phyloP scores from a whole-genome alignment of 2,329 filamentous ascomycete genomes.

The Diaporthe longicolla region DNA sequence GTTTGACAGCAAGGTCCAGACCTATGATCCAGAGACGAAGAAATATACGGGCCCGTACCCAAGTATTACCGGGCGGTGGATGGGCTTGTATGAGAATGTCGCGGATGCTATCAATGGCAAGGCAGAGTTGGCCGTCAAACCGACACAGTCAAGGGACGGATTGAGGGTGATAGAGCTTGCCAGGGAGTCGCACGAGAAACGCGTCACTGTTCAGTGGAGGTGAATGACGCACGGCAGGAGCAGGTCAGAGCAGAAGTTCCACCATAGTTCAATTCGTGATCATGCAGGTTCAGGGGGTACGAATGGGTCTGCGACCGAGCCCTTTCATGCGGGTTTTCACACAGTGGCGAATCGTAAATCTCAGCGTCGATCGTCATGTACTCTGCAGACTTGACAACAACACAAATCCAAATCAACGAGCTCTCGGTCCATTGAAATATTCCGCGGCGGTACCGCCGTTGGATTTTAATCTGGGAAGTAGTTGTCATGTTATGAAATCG shows the following conservation, averaged over 20 bases:
- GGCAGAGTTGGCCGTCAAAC: constrained; percentile 55
- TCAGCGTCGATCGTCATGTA: too few species aligned
- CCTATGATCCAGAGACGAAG: constrained; percentile 49
- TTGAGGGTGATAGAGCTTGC: constrained; percentile 59
- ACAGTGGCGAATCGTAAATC: too few species aligned
- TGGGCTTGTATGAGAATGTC: constrained; percentile 58
- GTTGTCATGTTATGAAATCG: too few species aligned
- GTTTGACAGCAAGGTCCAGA: constrained; percentile 52
- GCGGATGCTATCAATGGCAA: constrained; percentile 56
- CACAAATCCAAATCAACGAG: too few species aligned
- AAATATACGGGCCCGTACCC: constrained; percentile 56
- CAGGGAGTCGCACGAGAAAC: constrained; percentile 48
- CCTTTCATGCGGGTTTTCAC: too few species aligned
- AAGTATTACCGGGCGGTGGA: constrained; percentile 56
- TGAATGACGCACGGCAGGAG: neutral
- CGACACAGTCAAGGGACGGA: constrained; percentile 55
- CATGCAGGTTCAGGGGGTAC: too few species aligned
- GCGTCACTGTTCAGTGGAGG: constrained; percentile 15
- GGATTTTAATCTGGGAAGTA: too few species aligned
- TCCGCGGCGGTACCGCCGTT: too few species aligned
- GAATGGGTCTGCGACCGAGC: too few species aligned
- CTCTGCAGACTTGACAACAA: too few species aligned
- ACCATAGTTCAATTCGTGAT: too few species aligned
- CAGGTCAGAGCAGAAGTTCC: neutral
- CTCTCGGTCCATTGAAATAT: too few species aligned